Evolutionary conservation across 1,284 basidiomycete genomes (phyloP), one percentile per base, ranked within the genome.

Genomic region (Ceratobasidium sp.): DNA sequence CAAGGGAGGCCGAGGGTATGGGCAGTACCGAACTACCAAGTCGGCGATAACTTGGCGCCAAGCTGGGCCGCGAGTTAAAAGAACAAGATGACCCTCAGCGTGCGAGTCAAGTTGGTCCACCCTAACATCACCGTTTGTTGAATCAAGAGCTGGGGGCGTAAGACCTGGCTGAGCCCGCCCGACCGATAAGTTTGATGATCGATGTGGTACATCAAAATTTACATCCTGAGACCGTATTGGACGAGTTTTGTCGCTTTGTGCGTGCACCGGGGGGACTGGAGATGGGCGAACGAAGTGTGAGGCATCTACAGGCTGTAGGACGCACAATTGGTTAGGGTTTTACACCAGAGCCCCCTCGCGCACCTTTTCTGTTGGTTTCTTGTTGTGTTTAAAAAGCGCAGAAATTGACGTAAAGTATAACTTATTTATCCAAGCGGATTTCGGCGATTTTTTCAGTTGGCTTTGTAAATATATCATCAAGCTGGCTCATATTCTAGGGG

Each of bases 381-480:
- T 58, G 30, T 28, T 16, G 25, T 30, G 25, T 16, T 28, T 54
- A 16, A 28, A 38, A 9, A 58, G 54, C 2, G 33, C 16, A 14
- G 54, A 38, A 18, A 58, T 18, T 36, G 30, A 28, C 1, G 30
- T 33, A 33, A 36, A 28, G 16, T 16, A 18, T 8, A 33, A n/a
- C 16, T 14, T 58, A 11, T 12, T 44, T 60, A 44, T 25, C 38
- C 42, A 38, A 28, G 59, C 6, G 14, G 30, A n/a, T 12, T 30
- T 54, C 14, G 36, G 40, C 54, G 6, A 33, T 14, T 56, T 30
- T 33, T 23, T 60, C 16, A 33, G 25, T 33, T 46, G 40, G 44
- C 14, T 30, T 30, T 30, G 16, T 30, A 53, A 70, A 54, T 49
- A 18, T 60, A 70, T 56, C 67, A 70, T 70, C 67, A 70, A 70